A percentile compares a stretch with the other conserved stretches of the same genome.
phyloP scores from a whole-genome alignment of 805 yeast genomes.

The Debaryomyces tyrocola region DNA sequence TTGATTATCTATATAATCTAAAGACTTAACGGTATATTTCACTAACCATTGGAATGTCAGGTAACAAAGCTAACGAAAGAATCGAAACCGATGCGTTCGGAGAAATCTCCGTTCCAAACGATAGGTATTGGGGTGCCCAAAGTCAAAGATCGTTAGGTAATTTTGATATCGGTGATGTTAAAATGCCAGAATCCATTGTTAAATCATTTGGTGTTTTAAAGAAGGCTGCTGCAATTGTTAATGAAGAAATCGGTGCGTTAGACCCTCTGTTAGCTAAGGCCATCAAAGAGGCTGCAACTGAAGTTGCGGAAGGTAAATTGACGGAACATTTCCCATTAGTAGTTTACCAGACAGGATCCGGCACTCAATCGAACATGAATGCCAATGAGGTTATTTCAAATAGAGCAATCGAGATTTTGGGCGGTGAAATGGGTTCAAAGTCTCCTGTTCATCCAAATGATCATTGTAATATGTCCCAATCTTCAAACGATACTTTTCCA shows the following conservation, averaged over 20 bases:
- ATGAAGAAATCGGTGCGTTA: conserved; percentile 32
- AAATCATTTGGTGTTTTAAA: conserved; percentile 38
- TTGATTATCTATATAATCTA: too few relatives aligned
- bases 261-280: conserved; percentile 33
- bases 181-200: conserved; percentile 36
- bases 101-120: conserved; percentile 32
- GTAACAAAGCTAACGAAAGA: conserved; percentile 15
- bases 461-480: conserved; percentile 41
- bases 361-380: conserved; percentile 41
- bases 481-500: conserved; percentile 41
- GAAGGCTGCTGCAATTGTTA: conserved; percentile 39
- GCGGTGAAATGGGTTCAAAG: conserved; percentile 37
- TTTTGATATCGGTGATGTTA: conserved; percentile 38
- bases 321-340: conserved; percentile 42
- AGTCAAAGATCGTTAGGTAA: conserved; percentile 38
- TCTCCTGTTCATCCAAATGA: conserved; percentile 41
- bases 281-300: conserved; percentile 36
- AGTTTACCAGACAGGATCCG: conserved; percentile 41
- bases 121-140: conserved; percentile 42
- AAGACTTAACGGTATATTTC: too few relatives aligned
- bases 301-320: conserved; percentile 39
- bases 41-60: neutral
- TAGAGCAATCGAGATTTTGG: conserved; percentile 40
- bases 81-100: conserved; percentile 41
- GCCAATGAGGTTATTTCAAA: conserved; percentile 41